Conservation (phyloP, 495 filamentous ascomycete genomes). For the Penicillium alfredii region DNA sequence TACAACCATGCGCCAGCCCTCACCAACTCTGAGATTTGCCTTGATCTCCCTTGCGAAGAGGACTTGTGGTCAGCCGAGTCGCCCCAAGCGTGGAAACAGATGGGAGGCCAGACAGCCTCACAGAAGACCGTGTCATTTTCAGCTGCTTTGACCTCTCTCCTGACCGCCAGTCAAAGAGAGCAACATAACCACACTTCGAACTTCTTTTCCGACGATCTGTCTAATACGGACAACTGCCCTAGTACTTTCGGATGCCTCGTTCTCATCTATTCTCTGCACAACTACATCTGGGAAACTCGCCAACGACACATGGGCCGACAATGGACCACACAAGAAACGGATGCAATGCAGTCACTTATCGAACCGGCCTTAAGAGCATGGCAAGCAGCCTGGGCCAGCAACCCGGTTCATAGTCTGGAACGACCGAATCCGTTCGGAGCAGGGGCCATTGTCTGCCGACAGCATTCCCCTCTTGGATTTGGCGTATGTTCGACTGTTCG, state of each 20-base stretch:
- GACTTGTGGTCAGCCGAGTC: conserved; percentile 84
- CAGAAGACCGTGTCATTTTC: conserved; percentile 64
- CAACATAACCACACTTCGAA: conserved; percentile 47
- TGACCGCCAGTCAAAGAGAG: conserved; percentile 73
- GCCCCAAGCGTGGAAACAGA: conserved; percentile 67
- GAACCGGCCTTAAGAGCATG: conserved; percentile 92
- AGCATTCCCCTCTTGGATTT: conserved; percentile 92
- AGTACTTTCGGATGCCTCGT: conserved; percentile 94
- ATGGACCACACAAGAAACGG: conserved; percentile 88
- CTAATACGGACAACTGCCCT: conserved; percentile 65
- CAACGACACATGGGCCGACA: conserved; percentile 83
- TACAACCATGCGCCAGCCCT: conserved; percentile 89
- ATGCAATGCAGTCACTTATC: conserved; percentile 94
- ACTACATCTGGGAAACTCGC: conserved; percentile 97
- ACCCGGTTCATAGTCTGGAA: conserved; percentile 80
- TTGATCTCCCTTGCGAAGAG: conserved; percentile 92
- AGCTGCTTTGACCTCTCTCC: conserved; percentile 69
- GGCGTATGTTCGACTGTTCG: conserved; percentile 88
- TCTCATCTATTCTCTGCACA: conserved; percentile 92
- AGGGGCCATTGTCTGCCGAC: conserved; percentile 85
- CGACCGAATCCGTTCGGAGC: conserved; percentile 85
- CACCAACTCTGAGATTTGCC: conserved; percentile 88
- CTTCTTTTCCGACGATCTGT: conserved; percentile 42
- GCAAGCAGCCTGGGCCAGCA: conserved; percentile 90
- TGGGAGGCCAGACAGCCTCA: conserved; percentile 62